Evolutionary conservation across 2,329 filamentous ascomycete species (phyloP).

Genomic region (Monosporascus sp.): DNA sequence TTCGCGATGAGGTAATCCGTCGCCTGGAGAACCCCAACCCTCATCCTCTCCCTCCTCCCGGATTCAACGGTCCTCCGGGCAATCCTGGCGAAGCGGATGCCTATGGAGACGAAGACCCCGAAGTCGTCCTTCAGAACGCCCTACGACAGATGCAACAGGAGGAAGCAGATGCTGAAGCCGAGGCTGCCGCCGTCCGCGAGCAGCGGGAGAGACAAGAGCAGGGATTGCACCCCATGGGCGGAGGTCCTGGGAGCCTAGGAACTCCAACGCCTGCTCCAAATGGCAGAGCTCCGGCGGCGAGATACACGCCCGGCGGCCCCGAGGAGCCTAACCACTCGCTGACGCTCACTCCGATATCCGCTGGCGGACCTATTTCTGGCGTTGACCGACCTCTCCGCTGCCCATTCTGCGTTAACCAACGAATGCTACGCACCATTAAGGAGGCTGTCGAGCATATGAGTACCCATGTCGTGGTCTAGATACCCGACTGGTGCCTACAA

Average conservation of each 20-base stretch:
- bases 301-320: constrained; percentile 21
- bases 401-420: constrained; percentile 56
- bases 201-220: constrained; percentile 45
- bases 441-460: constrained; percentile 59
- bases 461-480: constrained; percentile 52
- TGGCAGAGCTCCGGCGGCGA: constrained; percentile 4
- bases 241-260: constrained; percentile 18
- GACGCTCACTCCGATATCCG: constrained; percentile 50
- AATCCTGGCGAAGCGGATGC: constrained; percentile 19
- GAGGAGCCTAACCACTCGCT: constrained; percentile 33
- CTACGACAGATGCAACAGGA: constrained; percentile 54
- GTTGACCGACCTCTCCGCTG: constrained; percentile 49
- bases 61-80: constrained; percentile 11
- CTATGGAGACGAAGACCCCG: constrained; percentile 47
- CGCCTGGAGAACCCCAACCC: constrained; percentile 32
- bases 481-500: no score
- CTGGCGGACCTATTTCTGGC: constrained; percentile 38
- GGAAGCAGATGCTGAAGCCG: constrained; percentile 53
- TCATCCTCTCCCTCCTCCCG: constrained; percentile 20
- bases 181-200: constrained; percentile 48
- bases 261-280: constrained; percentile 12
- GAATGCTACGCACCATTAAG: constrained; percentile 55
- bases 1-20: constrained; percentile 52
- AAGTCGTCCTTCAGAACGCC: constrained; percentile 54
- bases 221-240: constrained; percentile 27